phyloP scores from a whole-genome alignment of 2,329 filamentous ascomycete genomes.

The Pseudocercospora eumusae region DNA sequence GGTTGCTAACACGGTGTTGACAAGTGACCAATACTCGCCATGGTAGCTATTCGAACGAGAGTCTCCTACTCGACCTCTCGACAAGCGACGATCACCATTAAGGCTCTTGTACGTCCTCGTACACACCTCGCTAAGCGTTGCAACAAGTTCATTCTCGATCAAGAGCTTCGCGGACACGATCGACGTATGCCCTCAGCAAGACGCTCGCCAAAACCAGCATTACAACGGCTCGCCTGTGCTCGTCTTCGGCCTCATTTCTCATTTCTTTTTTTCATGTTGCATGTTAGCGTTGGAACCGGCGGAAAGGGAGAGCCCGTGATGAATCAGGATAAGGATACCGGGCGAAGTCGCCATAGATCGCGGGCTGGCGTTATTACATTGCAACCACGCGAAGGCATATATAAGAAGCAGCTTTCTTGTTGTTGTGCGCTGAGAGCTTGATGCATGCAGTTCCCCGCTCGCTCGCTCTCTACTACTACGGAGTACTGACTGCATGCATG shows the following conservation, averaged over 20 bases:
- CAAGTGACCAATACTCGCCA: background rate
- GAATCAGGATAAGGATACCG: constrained; percentile 5
- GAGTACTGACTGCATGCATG: too few species aligned
- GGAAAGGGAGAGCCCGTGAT: background rate
- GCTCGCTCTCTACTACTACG: too few species aligned
- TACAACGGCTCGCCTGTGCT: background rate
- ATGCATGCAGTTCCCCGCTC: too few species aligned
- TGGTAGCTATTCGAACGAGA: background rate
- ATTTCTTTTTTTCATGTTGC: background rate
- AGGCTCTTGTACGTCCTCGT: background rate
- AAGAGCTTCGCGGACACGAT: background rate
- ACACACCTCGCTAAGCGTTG: background rate
- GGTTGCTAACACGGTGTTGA: background rate
- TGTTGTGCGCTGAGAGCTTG: background rate
- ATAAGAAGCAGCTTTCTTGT: background rate
- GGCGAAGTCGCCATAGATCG: constrained; percentile 8
- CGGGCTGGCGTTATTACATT: background rate
- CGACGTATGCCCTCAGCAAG: background rate
- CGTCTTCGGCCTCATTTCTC: background rate
- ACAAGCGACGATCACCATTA: background rate
- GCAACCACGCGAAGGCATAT: background rate
- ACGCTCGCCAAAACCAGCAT: background rate
- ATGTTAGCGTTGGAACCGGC: constrained; percentile 2
- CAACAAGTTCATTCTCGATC: background rate
- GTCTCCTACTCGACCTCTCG: background rate